Evolutionary conservation across 345 rosid genomes (phyloP).

Genomic region (Eucalyptus caleyi): DNA sequence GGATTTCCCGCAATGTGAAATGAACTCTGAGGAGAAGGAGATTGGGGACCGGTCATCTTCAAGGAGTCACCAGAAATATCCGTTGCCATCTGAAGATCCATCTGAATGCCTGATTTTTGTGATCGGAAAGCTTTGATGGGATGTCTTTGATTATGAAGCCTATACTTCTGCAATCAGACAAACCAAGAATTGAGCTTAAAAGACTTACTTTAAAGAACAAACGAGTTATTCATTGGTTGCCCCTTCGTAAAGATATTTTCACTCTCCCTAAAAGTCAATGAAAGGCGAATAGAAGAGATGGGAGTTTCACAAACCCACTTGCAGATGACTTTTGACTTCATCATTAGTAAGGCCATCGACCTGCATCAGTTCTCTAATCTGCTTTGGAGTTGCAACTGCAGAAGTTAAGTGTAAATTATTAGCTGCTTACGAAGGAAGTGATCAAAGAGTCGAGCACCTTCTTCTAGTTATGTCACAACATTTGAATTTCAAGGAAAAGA

Average conservation of each 20-base stretch:
- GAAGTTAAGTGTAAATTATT: neutral
- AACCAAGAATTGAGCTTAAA: neutral
- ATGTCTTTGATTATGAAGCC: conserved; percentile 53
- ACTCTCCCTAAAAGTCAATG: neutral
- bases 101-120: conserved; percentile 41
- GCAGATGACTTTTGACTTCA: conserved; percentile 98
- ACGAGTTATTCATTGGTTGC: neutral
- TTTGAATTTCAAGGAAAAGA: neutral
- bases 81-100: conserved; percentile 39
- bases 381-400: conserved; percentile 96
- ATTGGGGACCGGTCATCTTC: conserved; percentile 42
- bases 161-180: conserved; percentile 53
- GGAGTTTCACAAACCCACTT: conserved; percentile 25
- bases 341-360: conserved; percentile 93
- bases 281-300: neutral
- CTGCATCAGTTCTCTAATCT: conserved; percentile 91
- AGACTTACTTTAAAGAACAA: neutral
- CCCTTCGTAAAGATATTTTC: neutral
- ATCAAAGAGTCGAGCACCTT: neutral
- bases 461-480: neutral
- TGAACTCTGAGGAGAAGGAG: conserved; percentile 80
- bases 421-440: neutral
- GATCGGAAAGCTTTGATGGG: conserved; percentile 17
- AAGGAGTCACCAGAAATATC: conserved; percentile 38
- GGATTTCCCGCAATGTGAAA: conserved; percentile 51